Evolutionary conservation across 225 moss, liverwort and hornwort genomes (phyloP).

Genomic region (Neckera pumila): DNA sequence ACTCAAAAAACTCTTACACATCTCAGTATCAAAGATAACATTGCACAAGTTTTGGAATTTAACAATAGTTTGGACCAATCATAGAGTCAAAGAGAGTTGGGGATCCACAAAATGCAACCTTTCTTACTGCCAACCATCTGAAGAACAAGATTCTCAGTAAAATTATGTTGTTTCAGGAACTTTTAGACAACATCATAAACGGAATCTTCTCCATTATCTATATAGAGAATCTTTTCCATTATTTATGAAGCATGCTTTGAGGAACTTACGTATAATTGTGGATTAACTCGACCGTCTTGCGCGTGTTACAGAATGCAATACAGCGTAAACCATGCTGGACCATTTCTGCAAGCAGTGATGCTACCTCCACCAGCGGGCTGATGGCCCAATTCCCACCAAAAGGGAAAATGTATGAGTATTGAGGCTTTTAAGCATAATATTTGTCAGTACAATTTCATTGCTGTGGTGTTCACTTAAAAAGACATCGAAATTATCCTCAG

Average conservation of each 20-base stretch:
- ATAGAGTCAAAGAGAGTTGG: background rate
- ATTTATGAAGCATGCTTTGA: background rate
- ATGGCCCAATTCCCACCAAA: background rate
- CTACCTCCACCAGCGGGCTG: constrained; percentile 83
- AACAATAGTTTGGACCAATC: background rate
- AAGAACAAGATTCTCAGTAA: background rate
- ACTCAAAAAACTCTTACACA: background rate
- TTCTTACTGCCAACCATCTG: background rate
- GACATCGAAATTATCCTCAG: background rate
- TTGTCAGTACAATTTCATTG: background rate
- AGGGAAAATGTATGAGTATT: background rate
- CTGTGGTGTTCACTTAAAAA: background rate
- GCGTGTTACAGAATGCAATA: constrained; percentile 80
- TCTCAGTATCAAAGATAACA: background rate
- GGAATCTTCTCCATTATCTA: background rate
- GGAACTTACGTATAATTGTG: constrained; percentile 73
- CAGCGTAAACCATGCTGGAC: constrained; percentile 87
- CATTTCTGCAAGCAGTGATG: constrained; percentile 83
- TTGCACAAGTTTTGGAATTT: background rate
- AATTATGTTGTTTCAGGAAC: background rate
- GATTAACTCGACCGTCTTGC: constrained; percentile 78
- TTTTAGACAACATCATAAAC: background rate
- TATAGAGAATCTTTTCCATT: background rate
- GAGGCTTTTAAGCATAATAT: background rate
- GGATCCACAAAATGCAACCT: background rate